phyloP scores from a whole-genome alignment of 169 alveolate species.

The Eimeria maxima region DNA sequence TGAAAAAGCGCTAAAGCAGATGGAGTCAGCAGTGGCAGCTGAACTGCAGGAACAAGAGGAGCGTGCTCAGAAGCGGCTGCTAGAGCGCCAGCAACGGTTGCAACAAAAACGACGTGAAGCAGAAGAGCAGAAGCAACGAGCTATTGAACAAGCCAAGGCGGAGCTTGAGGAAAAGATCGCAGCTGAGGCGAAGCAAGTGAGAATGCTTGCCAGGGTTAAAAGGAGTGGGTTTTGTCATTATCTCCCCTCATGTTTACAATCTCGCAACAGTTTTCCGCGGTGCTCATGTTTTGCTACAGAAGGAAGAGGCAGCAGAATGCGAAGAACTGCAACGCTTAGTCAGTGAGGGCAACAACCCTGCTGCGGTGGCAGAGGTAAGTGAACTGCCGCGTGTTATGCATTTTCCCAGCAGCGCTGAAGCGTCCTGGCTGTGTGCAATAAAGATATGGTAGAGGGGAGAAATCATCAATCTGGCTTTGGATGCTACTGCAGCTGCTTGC shows the following conservation, averaged over 20 bases:
- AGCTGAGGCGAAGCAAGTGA: constrained; percentile 35
- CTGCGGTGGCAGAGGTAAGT: constrained; percentile 71
- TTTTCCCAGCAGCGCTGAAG: background rate
- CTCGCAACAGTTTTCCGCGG: background rate
- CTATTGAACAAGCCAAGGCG: constrained; percentile 50
- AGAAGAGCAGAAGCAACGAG: constrained; percentile 51
- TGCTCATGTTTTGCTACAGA: background rate
- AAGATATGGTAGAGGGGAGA: background rate
- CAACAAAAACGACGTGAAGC: constrained; percentile 47
- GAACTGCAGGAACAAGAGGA: constrained; percentile 53
- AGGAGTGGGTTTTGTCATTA: background rate
- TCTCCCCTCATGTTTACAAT: background rate
- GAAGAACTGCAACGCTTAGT: constrained; percentile 63
- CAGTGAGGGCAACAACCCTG: constrained; percentile 44
- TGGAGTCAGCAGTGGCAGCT: constrained; percentile 55
- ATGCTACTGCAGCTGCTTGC: constrained; percentile 68
- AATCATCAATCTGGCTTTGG: background rate
- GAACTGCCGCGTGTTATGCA: background rate
- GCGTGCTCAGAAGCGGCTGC: constrained; percentile 40
- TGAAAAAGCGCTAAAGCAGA: constrained; percentile 29
- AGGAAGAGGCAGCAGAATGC: constrained; percentile 27
- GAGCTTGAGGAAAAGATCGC: constrained; percentile 50
- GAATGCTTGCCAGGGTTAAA: background rate
- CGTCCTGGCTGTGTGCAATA: background rate
- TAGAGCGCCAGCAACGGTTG: constrained; percentile 58